Evolutionary conservation across 1,284 basidiomycete species (phyloP), one percentile per base, ranked within the genome.

Genomic region (Leccinum solheimii): DNA sequence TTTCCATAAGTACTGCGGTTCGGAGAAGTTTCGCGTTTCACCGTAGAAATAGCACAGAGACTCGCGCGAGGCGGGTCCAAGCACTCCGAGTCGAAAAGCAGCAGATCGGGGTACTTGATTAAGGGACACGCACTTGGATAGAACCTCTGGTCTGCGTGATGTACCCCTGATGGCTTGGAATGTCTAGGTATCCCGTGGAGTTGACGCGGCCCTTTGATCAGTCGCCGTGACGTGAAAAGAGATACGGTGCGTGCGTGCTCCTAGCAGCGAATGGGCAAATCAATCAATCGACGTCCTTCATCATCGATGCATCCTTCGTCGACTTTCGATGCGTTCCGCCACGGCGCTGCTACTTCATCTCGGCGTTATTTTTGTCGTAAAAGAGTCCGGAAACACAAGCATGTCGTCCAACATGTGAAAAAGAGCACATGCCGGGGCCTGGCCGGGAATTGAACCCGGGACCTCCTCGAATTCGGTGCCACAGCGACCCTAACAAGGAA

Each of bases 371-470:
- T 43, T 36, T 36, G 26, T 49, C 45, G 11, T 62, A 70, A 65
- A 64, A 48, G 45, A 11, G 36, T 32, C 67, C 64, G 67, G 56
- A 50, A 40, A 43, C 57, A 52, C 57, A 19, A 30, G 26, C 48
- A 26, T 23, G 45, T 9, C 34, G 49, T 55, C n/a, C 30, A 19
- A 8, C 53, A 40, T 40, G 38, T 19, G 50, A 49, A 57, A 64
- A 66, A 58, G 60, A 62, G 43, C 58, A 57, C 0, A 45, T 5
- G 61, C 21, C 5, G 87, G 86, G 87, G 86, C 87, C 86, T 88
- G 83, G 84, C 86, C 84, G 86, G 86, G 87, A 88, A 88, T 88
- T 88, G 87, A 90, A 88, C 87, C 87, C 85, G 84, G 87, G 87
- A 89, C 87, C 87, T 88, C 87, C 86, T 88, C 32, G 5, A 21